Base-by-base conservation (phyloP, 331 rosid species). In the Rhamnella rubrinervis region DNA sequence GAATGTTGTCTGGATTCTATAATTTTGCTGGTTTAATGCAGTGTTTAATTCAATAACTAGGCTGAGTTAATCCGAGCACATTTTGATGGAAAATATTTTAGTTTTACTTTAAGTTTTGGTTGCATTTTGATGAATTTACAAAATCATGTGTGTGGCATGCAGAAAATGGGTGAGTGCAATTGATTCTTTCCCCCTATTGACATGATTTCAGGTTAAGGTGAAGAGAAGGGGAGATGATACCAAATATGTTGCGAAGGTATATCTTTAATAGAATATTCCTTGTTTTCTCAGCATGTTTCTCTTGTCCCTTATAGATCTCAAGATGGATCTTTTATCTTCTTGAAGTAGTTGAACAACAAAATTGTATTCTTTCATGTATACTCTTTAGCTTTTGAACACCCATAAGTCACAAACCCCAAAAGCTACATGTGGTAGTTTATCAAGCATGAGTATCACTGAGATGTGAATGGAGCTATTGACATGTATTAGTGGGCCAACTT, bases 211-310 rank as follows among this genome's bases (percentile, higher is more conserved):
- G 99, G 99, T 95, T 55, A 95, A 95, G 87, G 93, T 95, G 73
- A 95, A 95, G 85, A 89, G 84, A 83, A 89, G 99, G 80, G 99
- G 99, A 52, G 99, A 95, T 75, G 96, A 95, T 79, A 89, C 91
- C 59, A 95, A 91, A 83, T 95, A 87, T 74, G 99, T 91, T 66
- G 99, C 99, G 66, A 91, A 91, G 97, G 99, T 95, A 76, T 65
- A 40, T 47, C n/a, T 35, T 18, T 35, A 61, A 17, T 31, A 13
- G 6, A 60, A 19, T 44, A 23, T 66, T 65, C 38, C 31, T 47
- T 64, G 7, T 17, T 6, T 38, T 7, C 20, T 53, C 58, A 1
- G 58, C 11, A 7, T 13, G 31, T 40, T 55, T 21, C 31, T 62
- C 55, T 57, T 23, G 20, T 10, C 62, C 16, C 38, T 58, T 23